phyloP scores from a whole-genome alignment of 805 yeast species.

The Naumovozyma castellii region DNA sequence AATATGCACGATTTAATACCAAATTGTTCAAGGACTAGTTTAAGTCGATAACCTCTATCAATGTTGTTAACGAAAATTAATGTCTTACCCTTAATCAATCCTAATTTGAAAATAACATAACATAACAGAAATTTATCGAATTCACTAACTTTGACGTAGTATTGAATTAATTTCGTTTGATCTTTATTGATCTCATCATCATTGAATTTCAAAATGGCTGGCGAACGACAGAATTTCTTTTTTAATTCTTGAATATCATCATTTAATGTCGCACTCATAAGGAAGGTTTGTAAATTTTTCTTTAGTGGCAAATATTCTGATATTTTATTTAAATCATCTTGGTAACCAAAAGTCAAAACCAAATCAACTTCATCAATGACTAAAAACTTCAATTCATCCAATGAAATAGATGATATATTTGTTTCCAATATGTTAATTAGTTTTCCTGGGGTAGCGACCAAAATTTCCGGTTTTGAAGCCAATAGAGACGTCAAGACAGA shows the following conservation, averaged over 20 bases:
- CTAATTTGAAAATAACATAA: constrained; percentile 84
- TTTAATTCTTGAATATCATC: constrained; percentile 78
- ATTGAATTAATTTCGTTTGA: constrained; percentile 63
- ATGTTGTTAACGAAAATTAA: constrained; percentile 85
- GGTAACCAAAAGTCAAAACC: constrained; percentile 80
- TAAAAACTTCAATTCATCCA: constrained; percentile 52
- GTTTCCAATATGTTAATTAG: constrained; percentile 47
- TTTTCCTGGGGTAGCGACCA: constrained; percentile 82
- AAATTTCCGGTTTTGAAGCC: constrained; percentile 65
- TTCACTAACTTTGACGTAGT: constrained; percentile 77
- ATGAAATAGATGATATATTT: constrained; percentile 37
- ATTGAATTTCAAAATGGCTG: constrained; percentile 72
- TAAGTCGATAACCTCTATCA: constrained; percentile 89
- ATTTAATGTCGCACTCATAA: constrained; percentile 93
- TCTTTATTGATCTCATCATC: constrained; percentile 50
- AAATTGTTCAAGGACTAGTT: constrained; percentile 85
- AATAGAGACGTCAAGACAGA: constrained; percentile 64
- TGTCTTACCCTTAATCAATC: constrained; percentile 83
- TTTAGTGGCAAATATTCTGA: constrained; percentile 58
- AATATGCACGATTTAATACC: constrained; percentile 83
- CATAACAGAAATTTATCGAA: constrained; percentile 85
- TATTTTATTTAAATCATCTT: constrained; percentile 68
- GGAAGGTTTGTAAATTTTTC: constrained; percentile 72
- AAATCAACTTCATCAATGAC: constrained; percentile 95
- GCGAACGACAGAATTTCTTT: constrained; percentile 64